Evolutionary conservation across 176 grass and related monocot genomes (phyloP).

Genomic region (Raddia distichophylla): DNA sequence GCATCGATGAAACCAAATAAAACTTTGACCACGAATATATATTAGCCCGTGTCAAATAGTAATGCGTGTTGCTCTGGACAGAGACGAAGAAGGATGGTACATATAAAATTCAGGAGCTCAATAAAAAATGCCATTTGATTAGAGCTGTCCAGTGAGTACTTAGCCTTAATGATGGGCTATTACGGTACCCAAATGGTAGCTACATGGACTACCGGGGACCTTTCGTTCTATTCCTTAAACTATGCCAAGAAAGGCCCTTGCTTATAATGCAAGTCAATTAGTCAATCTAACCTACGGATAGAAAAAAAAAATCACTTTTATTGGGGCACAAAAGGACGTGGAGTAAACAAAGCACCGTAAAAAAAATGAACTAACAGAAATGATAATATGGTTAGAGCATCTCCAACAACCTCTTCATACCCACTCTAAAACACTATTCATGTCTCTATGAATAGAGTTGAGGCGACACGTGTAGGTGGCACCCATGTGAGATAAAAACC

Average conservation of each 20-base stretch:
- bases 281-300: neutral
- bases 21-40: neutral
- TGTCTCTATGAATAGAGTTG: no score
- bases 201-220: slow-evolving; percentile 38
- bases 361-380: no score
- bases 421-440: no score
- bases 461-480: no score
- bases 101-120: neutral
- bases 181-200: neutral
- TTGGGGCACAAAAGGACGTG: no score
- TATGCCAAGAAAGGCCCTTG: neutral
- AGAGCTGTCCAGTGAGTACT: neutral
- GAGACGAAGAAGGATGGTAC: neutral
- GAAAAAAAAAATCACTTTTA: no score
- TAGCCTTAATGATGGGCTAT: slow-evolving; percentile 37
- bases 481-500: no score
- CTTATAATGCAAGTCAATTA: neutral
- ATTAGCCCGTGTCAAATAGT: neutral
- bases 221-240: slow-evolving; percentile 31
- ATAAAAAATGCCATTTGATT: slow-evolving; percentile 4
- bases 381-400: no score
- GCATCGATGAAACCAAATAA: neutral
- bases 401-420: no score
- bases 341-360: no score
- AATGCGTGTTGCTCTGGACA: neutral